Conservation (phyloP, 1,284 basidiomycete species). For the Leccinum griseonigrum region DNA sequence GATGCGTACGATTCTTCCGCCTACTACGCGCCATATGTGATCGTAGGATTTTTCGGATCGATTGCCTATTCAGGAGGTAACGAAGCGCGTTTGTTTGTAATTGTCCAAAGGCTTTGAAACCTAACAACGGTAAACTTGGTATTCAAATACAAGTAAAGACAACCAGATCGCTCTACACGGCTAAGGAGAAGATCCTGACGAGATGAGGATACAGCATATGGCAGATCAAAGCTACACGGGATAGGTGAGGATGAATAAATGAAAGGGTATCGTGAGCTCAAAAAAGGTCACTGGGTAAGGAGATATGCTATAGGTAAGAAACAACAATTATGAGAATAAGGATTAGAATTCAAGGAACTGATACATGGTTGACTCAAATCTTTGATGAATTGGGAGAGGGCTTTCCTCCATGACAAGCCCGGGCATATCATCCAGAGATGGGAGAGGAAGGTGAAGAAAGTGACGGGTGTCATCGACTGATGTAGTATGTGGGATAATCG, state of each 20-base stretch:
- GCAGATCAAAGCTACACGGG: conserved; percentile 30
- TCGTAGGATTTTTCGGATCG: conserved; percentile 8
- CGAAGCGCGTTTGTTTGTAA: conserved; percentile 22
- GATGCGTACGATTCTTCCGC: conserved; percentile 86
- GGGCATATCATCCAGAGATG: conserved; percentile 72
- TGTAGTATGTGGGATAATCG: conserved; percentile 76
- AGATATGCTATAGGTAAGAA: conserved; percentile 29
- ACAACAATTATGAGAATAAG: neutral
- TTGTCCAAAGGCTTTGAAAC: conserved; percentile 14
- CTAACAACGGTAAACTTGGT: neutral
- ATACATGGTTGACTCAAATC: conserved; percentile 63
- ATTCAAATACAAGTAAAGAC: conserved; percentile 7
- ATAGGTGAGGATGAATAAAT: conserved; percentile 2
- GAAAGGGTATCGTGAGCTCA: conserved; percentile 10
- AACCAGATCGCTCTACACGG: conserved; percentile 14
- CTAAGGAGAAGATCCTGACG: conserved; percentile 4
- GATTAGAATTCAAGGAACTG: conserved; percentile 73
- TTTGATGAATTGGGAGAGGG: conserved; percentile 52
- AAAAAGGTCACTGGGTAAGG: conserved; percentile 3
- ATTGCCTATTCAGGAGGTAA: conserved; percentile 24
- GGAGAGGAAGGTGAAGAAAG: conserved; percentile 75
- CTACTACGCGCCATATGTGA: conserved; percentile 66
- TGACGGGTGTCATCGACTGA: conserved; percentile 79
- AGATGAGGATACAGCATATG: conserved; percentile 29
- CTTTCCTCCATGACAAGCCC: conserved; percentile 64